Base-by-base conservation (phyloP, 768 basidiomycete genomes). In the Serendipita indica region DNA sequence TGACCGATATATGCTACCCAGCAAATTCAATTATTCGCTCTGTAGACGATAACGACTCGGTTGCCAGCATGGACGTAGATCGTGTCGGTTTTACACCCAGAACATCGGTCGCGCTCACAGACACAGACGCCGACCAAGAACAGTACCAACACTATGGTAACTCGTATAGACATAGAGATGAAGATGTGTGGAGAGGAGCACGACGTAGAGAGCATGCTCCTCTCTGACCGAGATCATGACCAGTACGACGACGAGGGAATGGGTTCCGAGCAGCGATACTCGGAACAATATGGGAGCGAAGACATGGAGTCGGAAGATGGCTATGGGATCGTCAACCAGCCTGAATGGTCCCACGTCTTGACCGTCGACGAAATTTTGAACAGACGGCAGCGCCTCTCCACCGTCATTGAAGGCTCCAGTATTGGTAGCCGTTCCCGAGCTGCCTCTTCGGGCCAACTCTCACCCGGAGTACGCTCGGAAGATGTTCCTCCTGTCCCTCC, bases 401-500 rank as follows among this genome's bases (percentile, higher is more conserved):
- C 49, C 16, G 30, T 54, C 7, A 28, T 28, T 3, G 49, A 54
- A 28, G 20, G 49, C 22, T 54, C 49, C 16, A 27, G 22, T 16
- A 32, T 54, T 16, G 49, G 49, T 16, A 54, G 49, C 25, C 45
- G 25, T 10, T 46, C 43, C 30, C 49, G 30, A 27, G 20, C 30
- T 10, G 13, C 18, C 13, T 43, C 41, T 7, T 30, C 20, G 20
- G 22, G 30, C 20, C 49, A 27, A n/a, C 16, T 54, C 20, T 54
- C 49, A 22, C 49, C 49, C 30, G 30, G 30, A 10, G 22, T 27
- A 10, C n/a, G 3, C 10, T 27, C 49, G 7, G 49, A 54, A 54
- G 49, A 54, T 7, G n/a, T 54, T 54, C 49, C 49, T n/a, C 49
- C 49, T 2, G 49, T 54, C n/a, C 49, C 22, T n/a, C 16, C 22